A percentile compares a stretch with the other conserved stretches of the same genome.
Conservation (phyloP, 2,329 filamentous ascomycete genomes). For the Fonsecaea pedrosoi region DNA sequence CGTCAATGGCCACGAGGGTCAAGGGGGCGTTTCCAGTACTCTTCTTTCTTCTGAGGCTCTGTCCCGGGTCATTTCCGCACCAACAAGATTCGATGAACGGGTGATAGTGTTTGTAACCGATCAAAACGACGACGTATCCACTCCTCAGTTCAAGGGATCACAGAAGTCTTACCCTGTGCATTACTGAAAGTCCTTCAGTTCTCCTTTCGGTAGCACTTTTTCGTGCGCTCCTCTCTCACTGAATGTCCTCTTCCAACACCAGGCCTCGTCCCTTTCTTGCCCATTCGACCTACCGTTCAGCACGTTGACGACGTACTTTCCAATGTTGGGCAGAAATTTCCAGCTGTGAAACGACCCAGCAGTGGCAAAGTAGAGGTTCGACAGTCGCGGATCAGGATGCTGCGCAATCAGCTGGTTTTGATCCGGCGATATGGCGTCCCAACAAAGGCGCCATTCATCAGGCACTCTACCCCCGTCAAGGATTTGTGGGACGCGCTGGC, state of each 20-base stretch:
- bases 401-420: conserved; percentile 67
- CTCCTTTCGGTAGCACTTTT: conserved; percentile 41
- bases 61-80: too few species aligned
- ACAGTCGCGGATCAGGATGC: conserved; percentile 54
- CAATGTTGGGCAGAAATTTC: conserved; percentile 70
- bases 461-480: conserved; percentile 45
- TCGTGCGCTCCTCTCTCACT: conserved; percentile 42
- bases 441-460: conserved; percentile 58
- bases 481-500: conserved; percentile 41
- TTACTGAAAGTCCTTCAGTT: conserved; percentile 39
- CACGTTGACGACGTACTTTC: conserved; percentile 58
- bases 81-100: too few species aligned
- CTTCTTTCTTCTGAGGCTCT: too few species aligned
- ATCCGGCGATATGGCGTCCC: conserved; percentile 67
- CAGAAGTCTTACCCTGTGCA: not conserved
- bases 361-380: conserved; percentile 65
- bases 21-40: too few species aligned
- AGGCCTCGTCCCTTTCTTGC: conserved; percentile 50
- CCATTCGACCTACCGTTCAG: conserved; percentile 42
- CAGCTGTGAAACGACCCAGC: conserved; percentile 70
- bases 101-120: too few species aligned
- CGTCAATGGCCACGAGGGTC: too few species aligned
- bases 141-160: too few species aligned
- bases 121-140: not conserved
- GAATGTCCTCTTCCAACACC: conserved; percentile 46